Conservation (phyloP, 495 filamentous ascomycete species). For the Talaromyces liani region DNA sequence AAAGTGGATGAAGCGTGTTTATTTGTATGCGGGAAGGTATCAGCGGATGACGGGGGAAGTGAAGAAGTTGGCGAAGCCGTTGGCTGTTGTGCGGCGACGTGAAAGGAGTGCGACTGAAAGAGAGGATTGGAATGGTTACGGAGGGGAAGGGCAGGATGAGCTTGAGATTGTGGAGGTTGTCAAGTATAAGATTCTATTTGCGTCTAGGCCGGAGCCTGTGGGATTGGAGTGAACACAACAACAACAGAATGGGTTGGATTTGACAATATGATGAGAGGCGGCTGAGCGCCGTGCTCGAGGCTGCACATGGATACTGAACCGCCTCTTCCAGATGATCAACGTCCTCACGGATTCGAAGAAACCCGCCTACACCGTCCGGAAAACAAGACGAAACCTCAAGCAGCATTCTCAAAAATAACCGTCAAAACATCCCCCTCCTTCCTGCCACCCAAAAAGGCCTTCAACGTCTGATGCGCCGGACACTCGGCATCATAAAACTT, state of each 20-base stretch:
- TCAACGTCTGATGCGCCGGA: slow-evolving; percentile 53
- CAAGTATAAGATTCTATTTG: slow-evolving; percentile 84
- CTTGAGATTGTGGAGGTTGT: slow-evolving; percentile 79
- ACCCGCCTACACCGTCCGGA: background rate
- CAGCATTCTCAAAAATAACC: slow-evolving; percentile 38
- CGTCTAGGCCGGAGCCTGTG: slow-evolving; percentile 82
- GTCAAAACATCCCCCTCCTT: slow-evolving; percentile 39
- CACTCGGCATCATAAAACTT: slow-evolving; percentile 61
- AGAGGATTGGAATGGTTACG: slow-evolving; percentile 16
- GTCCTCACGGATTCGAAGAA: background rate
- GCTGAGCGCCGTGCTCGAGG: background rate
- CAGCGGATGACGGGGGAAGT: slow-evolving; percentile 88
- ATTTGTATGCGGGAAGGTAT: slow-evolving; percentile 81
- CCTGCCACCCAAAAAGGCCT: slow-evolving; percentile 28
- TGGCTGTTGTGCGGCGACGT: slow-evolving; percentile 66
- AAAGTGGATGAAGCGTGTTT: slow-evolving; percentile 81
- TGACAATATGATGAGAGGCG: background rate
- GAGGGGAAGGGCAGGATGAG: slow-evolving; percentile 30
- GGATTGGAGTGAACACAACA: slow-evolving; percentile 11
- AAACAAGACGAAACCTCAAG: background rate
- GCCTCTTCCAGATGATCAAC: too few species aligned
- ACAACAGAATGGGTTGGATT: background rate
- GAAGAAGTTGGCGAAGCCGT: slow-evolving; percentile 68
- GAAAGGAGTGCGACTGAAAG: slow-evolving; percentile 11
- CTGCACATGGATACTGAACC: too few species aligned